Evolutionary conservation across 306 rosid species (phyloP).

Genomic region (Trifolium repens): DNA sequence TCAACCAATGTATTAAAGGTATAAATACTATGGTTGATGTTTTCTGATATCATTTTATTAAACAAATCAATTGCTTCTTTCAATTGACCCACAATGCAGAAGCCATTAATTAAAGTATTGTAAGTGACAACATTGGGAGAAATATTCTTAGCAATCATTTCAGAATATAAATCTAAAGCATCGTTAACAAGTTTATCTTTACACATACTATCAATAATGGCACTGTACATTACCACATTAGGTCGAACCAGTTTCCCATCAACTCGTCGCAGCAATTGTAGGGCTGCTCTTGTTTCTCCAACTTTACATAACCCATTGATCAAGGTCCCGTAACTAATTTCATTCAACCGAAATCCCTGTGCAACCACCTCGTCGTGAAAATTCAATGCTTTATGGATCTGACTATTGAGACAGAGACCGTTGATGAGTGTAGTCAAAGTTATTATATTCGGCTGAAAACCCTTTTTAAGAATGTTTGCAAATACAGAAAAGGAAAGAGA

Average conservation of each 20-base stretch:
- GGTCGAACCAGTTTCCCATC: neutral
- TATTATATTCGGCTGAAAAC: neutral
- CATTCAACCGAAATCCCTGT: neutral
- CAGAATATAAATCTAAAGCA: slow-evolving; percentile 4
- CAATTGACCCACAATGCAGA: neutral
- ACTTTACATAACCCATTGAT: neutral
- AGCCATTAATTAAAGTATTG: neutral
- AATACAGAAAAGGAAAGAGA: neutral
- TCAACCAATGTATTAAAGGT: slow-evolving; percentile 4
- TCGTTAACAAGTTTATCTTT: neutral
- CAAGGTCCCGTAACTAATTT: neutral
- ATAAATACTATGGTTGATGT: neutral
- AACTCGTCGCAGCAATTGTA: neutral
- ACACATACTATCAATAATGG: neutral
- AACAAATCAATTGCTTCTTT: neutral
- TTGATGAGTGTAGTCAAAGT: neutral
- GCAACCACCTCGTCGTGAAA: neutral
- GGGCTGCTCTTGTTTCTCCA: neutral
- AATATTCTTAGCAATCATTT: neutral
- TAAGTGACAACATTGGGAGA: neutral
- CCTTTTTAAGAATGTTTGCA: neutral
- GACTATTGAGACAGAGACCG: neutral
- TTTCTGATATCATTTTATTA: neutral
- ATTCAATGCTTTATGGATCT: neutral
- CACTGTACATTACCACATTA: neutral